Conservation (phyloP, 2,329 filamentous ascomycete species). For the Talaromyces sp. region DNA sequence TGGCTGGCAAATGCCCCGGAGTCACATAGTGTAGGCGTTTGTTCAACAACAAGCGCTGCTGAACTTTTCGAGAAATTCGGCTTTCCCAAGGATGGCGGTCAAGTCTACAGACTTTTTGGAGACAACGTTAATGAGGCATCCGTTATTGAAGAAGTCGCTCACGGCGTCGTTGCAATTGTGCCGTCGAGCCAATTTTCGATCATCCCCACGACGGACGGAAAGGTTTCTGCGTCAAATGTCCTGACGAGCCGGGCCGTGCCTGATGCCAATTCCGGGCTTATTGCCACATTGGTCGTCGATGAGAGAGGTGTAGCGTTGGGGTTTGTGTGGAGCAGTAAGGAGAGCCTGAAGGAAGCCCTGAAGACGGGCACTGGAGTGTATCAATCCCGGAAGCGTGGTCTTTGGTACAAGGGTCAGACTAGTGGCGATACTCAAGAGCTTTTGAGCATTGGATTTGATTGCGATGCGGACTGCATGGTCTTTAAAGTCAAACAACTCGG, state of each 20-base stretch:
- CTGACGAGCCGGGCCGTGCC: slow-evolving; percentile 72
- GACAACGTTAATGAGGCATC: slow-evolving; percentile 42
- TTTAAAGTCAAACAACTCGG: slow-evolving; percentile 90
- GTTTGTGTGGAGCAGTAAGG: slow-evolving; percentile 88
- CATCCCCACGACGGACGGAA: slow-evolving; percentile 55
- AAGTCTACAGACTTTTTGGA: slow-evolving; percentile 37
- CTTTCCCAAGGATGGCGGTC: slow-evolving; percentile 38
- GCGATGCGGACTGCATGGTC: slow-evolving; percentile 86
- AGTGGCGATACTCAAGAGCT: slow-evolving; percentile 93
- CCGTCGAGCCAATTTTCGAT: slow-evolving; percentile 67
- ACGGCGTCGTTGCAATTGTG: slow-evolving; percentile 66
- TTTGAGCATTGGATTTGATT: slow-evolving; percentile 79
- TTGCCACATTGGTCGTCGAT: slow-evolving; percentile 88
- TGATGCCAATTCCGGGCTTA: slow-evolving; percentile 76
- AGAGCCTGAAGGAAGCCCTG: slow-evolving; percentile 83
- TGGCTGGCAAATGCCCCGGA: slow-evolving; percentile 39
- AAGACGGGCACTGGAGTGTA: slow-evolving; percentile 82
- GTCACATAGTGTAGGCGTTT: slow-evolving; percentile 35
- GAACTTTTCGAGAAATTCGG: slow-evolving; percentile 37
- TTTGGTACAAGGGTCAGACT: slow-evolving; percentile 95
- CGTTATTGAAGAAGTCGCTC: slow-evolving; percentile 48
- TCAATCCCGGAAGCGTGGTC: slow-evolving; percentile 87
- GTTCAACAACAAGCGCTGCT: slow-evolving; percentile 37
- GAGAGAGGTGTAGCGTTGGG: slow-evolving; percentile 80
- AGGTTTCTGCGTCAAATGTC: slow-evolving; percentile 65